Evolutionary conservation across 345 rosid genomes (phyloP).

Genomic region (Litchi chinensis): DNA sequence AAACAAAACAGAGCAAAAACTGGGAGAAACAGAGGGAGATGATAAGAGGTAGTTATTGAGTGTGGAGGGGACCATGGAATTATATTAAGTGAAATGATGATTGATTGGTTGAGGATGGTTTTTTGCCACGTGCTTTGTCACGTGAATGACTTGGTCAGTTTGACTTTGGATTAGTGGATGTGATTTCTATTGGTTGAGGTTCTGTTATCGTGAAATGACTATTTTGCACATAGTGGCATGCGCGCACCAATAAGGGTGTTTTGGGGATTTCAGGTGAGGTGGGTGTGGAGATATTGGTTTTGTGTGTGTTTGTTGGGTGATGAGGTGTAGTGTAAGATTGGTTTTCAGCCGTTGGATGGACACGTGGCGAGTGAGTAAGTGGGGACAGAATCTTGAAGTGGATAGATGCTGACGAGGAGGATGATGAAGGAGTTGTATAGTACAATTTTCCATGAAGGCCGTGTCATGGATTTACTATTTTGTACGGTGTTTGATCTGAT

Average conservation of each 20-base stretch:
- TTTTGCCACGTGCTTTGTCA: not conserved
- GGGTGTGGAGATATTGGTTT: no score
- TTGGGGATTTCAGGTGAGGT: not conserved
- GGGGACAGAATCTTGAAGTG: constrained; percentile 19
- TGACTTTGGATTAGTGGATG: not conserved
- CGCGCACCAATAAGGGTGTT: not conserved
- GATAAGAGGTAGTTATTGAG: constrained; percentile 2
- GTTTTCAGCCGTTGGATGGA: constrained; percentile 13
- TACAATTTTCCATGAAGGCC: constrained; percentile 16
- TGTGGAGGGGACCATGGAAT: not conserved
- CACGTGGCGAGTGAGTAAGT: not conserved
- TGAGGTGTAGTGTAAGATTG: not conserved
- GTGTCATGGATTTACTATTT: constrained; percentile 3
- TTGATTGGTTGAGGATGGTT: not conserved
- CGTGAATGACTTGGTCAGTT: not conserved
- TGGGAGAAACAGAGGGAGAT: not conserved
- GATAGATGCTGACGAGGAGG: not conserved
- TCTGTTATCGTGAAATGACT: not conserved
- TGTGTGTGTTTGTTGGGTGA: not conserved
- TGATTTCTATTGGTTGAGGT: constrained; percentile 4
- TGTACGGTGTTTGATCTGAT: constrained; percentile 30
- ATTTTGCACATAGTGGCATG: not conserved
- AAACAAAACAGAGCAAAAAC: not conserved
- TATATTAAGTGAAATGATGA: not conserved
- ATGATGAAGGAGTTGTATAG: not conserved